phyloP scores from a whole-genome alignment of 177 flowering plant genomes.

The Vitis hybrid region DNA sequence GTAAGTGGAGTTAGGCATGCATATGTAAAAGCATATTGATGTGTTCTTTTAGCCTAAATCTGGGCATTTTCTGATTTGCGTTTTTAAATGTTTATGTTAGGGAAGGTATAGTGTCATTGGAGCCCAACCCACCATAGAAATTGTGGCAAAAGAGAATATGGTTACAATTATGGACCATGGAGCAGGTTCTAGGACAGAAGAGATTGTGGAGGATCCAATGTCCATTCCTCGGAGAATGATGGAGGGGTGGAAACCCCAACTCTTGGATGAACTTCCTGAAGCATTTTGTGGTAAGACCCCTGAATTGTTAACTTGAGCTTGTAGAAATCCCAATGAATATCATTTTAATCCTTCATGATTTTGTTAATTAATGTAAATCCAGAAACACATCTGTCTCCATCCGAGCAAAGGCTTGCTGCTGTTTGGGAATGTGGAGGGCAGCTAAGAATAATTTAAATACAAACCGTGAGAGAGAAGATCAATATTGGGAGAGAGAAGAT shows the following conservation, averaged over 20 bases:
- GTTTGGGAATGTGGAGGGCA: too few relatives aligned
- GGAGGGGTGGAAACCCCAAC: constrained; percentile 74
- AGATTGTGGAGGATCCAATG: constrained; percentile 79
- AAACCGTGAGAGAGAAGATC: too few relatives aligned
- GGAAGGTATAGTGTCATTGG: constrained; percentile 89
- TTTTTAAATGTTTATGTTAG: constrained; percentile 32
- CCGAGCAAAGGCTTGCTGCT: too few relatives aligned
- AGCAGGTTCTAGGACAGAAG: constrained; percentile 56
- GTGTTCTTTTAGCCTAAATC: too few relatives aligned
- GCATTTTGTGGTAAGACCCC: constrained; percentile 66
- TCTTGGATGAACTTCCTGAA: constrained; percentile 70
- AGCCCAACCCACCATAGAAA: constrained; percentile 81
- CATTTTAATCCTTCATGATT: neutral
- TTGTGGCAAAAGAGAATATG: constrained; percentile 72
- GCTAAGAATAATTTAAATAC: too few relatives aligned
- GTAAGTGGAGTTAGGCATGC: too few relatives aligned
- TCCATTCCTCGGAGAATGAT: constrained; percentile 58
- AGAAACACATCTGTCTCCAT: too few relatives aligned
- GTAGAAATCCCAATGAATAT: neutral
- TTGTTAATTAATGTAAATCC: neutral
- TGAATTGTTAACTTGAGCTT: neutral
- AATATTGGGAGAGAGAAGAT: too few relatives aligned
- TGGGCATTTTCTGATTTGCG: neutral
- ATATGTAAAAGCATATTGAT: too few relatives aligned
- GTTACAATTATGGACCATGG: constrained; percentile 78